These are phyloP conservation scores for Moricandia moricandioides DNA, from an alignment of 345 rosid species.

Conservation along the genomic window DNA sequence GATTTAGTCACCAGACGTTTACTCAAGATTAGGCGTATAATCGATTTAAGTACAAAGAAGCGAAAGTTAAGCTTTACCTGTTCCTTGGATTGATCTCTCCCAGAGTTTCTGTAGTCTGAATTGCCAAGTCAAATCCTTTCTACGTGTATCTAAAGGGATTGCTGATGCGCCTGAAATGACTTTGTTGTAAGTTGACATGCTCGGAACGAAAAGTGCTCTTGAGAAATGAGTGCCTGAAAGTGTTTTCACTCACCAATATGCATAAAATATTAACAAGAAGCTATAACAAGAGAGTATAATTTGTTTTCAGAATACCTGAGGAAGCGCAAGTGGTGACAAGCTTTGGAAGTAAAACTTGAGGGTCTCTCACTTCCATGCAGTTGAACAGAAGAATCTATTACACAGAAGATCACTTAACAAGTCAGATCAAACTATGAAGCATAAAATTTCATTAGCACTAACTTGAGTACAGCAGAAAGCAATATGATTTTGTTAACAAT, in stretches of 20 bases:
- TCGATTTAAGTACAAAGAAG: conserved; percentile 1
- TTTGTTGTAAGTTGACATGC: conserved; percentile 71
- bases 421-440: conserved; percentile 7
- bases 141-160: conserved; percentile 43
- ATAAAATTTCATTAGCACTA: background rate
- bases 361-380: conserved; percentile 89
- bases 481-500: background rate
- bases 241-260: background rate
- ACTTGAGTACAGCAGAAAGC: background rate
- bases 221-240: conserved; percentile 69
- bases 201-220: conserved; percentile 79
- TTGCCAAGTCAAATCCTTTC: conserved; percentile 76
- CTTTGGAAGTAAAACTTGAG: conserved; percentile 66
- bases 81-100: conserved; percentile 66
- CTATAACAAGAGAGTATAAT: background rate
- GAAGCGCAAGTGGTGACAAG: conserved; percentile 67
- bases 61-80: conserved; percentile 40
- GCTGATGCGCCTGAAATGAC: conserved; percentile 59
- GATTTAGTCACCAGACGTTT: conserved; percentile 18
- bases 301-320: conserved; percentile 49
- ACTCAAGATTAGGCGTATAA: background rate
- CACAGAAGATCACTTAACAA: conserved; percentile 1
- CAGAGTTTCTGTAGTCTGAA: conserved; percentile 64
- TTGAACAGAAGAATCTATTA: conserved; percentile 79
- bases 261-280: background rate